Evolutionary conservation across 2,329 filamentous ascomycete genomes (phyloP).

Genomic region (Xylaria sp.): DNA sequence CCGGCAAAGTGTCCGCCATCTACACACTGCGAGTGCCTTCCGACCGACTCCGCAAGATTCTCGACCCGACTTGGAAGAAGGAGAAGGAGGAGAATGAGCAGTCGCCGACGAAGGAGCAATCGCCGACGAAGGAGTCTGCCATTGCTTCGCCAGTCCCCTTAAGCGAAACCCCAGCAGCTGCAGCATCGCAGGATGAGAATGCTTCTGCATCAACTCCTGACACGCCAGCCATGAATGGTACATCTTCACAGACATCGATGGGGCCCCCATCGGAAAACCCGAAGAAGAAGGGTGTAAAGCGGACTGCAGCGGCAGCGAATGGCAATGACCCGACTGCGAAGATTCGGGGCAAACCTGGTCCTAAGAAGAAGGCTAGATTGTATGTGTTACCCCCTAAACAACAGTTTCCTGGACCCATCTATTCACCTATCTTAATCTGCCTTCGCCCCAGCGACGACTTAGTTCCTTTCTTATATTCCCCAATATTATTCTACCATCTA

Average conservation of each 20-base stretch:
- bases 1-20: conserved; percentile 34
- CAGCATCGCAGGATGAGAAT: conserved; percentile 48
- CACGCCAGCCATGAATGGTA: conserved; percentile 52
- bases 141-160: conserved; percentile 38
- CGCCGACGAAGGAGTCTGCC: conserved; percentile 44
- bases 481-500: background rate
- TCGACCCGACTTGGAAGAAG: conserved; percentile 40
- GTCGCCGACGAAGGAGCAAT: conserved; percentile 35
- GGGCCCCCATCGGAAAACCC: conserved; percentile 54
- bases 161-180: conserved; percentile 31
- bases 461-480: background rate
- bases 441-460: background rate
- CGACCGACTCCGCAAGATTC: conserved; percentile 45
- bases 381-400: conserved; percentile 50
- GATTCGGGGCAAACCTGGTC: conserved; percentile 79
- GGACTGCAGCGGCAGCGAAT: conserved; percentile 60
- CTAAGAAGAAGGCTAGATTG: conserved; percentile 94
- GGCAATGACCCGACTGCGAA: conserved; percentile 55
- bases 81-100: conserved; percentile 30
- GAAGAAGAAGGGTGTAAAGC: conserved; percentile 73
- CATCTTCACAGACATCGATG: conserved; percentile 52
- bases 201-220: conserved; percentile 55
- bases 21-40: conserved; percentile 51
- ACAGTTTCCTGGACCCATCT: background rate
- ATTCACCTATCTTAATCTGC: background rate